A percentile compares a stretch with the other conserved stretches of the same genome.
phyloP scores from a whole-genome alignment of 208 protist species.

The Leptomonas pyrrhocoris region DNA sequence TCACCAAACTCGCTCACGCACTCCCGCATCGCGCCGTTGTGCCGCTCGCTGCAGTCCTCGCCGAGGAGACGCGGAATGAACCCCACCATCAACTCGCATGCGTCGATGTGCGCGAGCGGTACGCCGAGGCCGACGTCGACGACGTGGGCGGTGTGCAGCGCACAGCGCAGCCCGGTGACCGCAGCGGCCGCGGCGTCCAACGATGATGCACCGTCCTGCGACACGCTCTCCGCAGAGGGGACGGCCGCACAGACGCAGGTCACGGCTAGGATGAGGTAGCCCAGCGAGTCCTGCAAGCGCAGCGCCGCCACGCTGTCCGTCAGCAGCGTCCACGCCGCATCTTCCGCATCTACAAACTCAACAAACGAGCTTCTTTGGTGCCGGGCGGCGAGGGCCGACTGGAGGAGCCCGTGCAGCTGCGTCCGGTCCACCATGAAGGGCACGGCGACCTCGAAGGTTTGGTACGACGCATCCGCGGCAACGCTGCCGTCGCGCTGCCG shows the following conservation, averaged over 20 bases:
- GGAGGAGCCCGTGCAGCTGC: slow-evolving; percentile 38
- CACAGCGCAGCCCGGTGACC: slow-evolving; percentile 14
- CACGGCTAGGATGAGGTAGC: slow-evolving; percentile 54
- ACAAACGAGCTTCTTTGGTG: slow-evolving; percentile 7
- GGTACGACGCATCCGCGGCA: slow-evolving; percentile 20
- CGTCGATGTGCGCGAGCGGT: slow-evolving; percentile 49
- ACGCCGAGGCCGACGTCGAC: slow-evolving; percentile 72
- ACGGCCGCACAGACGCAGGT: slow-evolving; percentile 19
- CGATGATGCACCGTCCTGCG: neutral
- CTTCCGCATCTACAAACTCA: slow-evolving; percentile 16
- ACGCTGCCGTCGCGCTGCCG: slow-evolving; percentile 35
- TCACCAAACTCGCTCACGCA: slow-evolving; percentile 59
- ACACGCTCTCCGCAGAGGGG: neutral
- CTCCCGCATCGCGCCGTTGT: slow-evolving; percentile 72
- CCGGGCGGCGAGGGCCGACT: slow-evolving; percentile 17
- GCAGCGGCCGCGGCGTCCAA: neutral
- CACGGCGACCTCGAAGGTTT: slow-evolving; percentile 41
- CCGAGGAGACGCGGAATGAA: slow-evolving; percentile 48
- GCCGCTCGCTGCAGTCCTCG: slow-evolving; percentile 50
- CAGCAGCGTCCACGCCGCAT: slow-evolving; percentile 20
- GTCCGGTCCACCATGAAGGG: slow-evolving; percentile 46
- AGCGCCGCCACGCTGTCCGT: slow-evolving; percentile 38
- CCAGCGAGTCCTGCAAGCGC: slow-evolving; percentile 64
- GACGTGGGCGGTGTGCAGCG: slow-evolving; percentile 39
- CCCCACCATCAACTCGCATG: slow-evolving; percentile 52